Base-by-base conservation (phyloP, 352 stramenopile species). In the Phytophthora pluvialis region DNA sequence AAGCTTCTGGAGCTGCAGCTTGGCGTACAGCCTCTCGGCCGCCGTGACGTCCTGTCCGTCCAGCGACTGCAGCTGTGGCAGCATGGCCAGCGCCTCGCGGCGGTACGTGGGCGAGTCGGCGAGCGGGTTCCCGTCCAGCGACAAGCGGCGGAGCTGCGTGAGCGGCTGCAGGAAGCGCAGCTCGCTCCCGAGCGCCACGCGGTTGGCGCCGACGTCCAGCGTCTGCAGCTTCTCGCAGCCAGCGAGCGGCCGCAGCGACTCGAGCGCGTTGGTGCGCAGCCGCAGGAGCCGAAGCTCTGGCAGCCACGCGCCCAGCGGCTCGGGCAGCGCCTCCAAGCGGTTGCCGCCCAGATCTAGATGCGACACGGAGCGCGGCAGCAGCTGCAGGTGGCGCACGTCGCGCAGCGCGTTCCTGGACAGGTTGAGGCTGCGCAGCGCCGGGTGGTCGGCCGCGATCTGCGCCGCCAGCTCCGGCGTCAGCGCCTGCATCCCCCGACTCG, bases 261-360 rank as follows among this genome's bases (percentile, higher is more conserved):
- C 72, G 35, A 93, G 75, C 35, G 49, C 50, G 49, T 93, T 93
- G 59, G 63, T 39, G n/a, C 73, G 73, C 40, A 91, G 58, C 16
- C 80, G 64, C 38, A 93, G 70, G 47, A 84, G 77, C 44, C 58
- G 53, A 51, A 93, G 72, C 21, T 66, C 21, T 1, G 66, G 58
- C 21, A 80, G 69, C 63, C 80, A 86, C 2, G 48, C 15, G 42
- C 61, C 67, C 33, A 80, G 65, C 36, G 81, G 68, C 0, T 48
- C 3, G 1, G 85, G 82, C 43, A 93, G 50, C 21, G 47, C 29
- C 1, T 29, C 21, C 38, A 93, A 69, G 9, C 59, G 70, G 45
- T 93, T 93, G 35, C 42, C 57, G 64, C 82, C 88, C 33, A 93
- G 57, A 60, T 93, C 81, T 47, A 91, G 65, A 18, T 79, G 75